phyloP scores from a whole-genome alignment of 2,329 filamentous ascomycete species.

The Pseudogymnoascus pannorum region DNA sequence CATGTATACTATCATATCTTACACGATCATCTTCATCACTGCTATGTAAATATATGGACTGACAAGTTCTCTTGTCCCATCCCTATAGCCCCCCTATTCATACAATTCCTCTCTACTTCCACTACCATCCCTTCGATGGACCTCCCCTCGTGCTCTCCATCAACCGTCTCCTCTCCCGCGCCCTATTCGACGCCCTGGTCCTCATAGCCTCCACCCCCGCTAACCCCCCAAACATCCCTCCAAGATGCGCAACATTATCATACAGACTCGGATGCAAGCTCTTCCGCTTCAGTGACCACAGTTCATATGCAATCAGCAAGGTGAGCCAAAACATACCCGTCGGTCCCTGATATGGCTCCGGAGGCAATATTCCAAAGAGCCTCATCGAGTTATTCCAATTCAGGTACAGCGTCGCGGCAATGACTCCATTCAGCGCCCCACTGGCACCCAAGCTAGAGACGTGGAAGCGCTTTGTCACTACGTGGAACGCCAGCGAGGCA shows the following conservation, averaged over 20 bases:
- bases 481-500: conserved; percentile 43
- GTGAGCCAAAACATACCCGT: conserved; percentile 48
- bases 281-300: conserved; percentile 35
- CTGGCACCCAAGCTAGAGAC: conserved; percentile 58
- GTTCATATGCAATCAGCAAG: conserved; percentile 43
- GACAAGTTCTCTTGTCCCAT: background rate
- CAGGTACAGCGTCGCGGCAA: conserved; percentile 55
- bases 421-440: conserved; percentile 54
- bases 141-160: conserved; percentile 18
- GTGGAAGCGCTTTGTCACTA: conserved; percentile 33
- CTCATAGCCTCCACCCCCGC: conserved; percentile 22
- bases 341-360: conserved; percentile 44
- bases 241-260: conserved; percentile 34
- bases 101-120: background rate
- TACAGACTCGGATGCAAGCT: conserved; percentile 14
- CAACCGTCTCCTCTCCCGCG: conserved; percentile 20
- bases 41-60: background rate
- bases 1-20: background rate
- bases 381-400: conserved; percentile 50
- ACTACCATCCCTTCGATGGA: conserved; percentile 17
- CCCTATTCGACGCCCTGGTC: conserved; percentile 18
- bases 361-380: conserved; percentile 46
- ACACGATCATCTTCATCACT: background rate
- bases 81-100: background rate
- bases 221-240: conserved; percentile 29